phyloP scores from a whole-genome alignment of 305 asterid species.

The Lippia alba region DNA sequence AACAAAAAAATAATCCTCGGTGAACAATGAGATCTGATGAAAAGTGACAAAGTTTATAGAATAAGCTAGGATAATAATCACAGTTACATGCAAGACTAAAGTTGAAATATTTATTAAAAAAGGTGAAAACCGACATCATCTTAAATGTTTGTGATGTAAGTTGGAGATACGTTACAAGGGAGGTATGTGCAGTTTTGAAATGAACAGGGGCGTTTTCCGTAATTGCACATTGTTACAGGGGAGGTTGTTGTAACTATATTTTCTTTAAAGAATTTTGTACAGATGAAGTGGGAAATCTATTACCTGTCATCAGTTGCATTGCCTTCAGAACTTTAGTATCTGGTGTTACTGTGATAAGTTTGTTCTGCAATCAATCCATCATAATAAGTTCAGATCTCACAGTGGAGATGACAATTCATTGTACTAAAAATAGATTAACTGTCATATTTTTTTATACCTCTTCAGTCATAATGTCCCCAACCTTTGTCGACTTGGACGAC shows the following conservation, averaged over 20 bases:
- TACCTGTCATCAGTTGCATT: slow-evolving; percentile 98
- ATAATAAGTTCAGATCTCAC: slow-evolving; percentile 12
- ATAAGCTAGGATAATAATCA: too few relatives aligned
- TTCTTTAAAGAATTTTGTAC: not conserved
- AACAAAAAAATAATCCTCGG: too few relatives aligned
- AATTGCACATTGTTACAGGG: not conserved
- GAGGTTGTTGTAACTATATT: not conserved
- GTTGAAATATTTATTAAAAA: too few relatives aligned
- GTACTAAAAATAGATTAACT: not conserved
- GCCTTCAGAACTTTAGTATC: slow-evolving; percentile 93
- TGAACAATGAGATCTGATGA: too few relatives aligned
- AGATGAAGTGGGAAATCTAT: slow-evolving; percentile 2
- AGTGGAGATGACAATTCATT: not conserved
- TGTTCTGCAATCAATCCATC: slow-evolving; percentile 63
- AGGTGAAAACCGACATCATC: too few relatives aligned
- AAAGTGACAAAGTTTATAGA: too few relatives aligned
- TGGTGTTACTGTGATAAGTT: slow-evolving; percentile 90
- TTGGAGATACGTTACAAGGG: not conserved
- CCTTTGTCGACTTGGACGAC: slow-evolving; percentile 95
- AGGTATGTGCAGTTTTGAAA: not conserved
- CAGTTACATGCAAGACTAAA: too few relatives aligned
- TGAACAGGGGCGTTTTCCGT: not conserved
- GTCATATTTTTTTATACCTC: slow-evolving; percentile 55
- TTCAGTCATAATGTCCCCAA: slow-evolving; percentile 99
- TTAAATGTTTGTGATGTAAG: too few relatives aligned